Conservation (phyloP, 179 eudicot genomes). For the Pouteria campechiana region DNA sequence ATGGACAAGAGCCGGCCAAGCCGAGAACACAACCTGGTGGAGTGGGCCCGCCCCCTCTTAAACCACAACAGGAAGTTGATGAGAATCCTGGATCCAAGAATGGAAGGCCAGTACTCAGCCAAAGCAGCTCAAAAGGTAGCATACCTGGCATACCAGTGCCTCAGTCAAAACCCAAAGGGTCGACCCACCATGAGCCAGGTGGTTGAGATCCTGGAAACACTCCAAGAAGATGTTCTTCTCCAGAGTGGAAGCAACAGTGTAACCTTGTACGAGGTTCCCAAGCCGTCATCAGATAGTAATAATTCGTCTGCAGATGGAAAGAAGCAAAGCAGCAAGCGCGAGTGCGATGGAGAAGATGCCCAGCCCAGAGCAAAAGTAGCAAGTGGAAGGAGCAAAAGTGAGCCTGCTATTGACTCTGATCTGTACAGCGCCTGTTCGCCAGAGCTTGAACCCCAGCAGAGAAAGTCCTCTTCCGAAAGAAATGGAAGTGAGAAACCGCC, state of each 20-base stretch:
- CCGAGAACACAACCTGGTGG: constrained; percentile 80
- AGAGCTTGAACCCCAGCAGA: constrained; percentile 13
- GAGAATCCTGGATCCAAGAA: constrained; percentile 64
- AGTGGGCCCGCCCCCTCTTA: constrained; percentile 87
- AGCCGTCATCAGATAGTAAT: constrained; percentile 7
- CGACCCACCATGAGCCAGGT: constrained; percentile 86
- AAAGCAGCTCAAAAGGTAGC: constrained; percentile 67
- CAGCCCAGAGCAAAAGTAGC: constrained; percentile 6
- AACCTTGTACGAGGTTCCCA: constrained; percentile 54
- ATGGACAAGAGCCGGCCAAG: constrained; percentile 80
- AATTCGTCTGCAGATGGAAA: constrained; percentile 7
- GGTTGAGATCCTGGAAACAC: constrained; percentile 66
- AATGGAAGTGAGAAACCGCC: not conserved
- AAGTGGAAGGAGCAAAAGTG: constrained; percentile 51
- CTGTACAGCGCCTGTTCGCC: constrained; percentile 28
- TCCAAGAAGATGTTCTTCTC: constrained; percentile 38
- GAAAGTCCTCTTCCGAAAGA: constrained; percentile 11
- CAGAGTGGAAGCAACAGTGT: constrained; percentile 33
- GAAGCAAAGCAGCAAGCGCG: constrained; percentile 4
- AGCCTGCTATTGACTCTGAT: constrained; percentile 46
- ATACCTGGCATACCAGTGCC: constrained; percentile 75
- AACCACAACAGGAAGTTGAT: constrained; percentile 71
- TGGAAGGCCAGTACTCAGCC: constrained; percentile 75
- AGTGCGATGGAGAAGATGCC: too few relatives aligned
- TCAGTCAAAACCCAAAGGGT: constrained; percentile 88